Conservation (phyloP, 208 protist genomes). For the Trypanosomatidae sp. region DNA sequence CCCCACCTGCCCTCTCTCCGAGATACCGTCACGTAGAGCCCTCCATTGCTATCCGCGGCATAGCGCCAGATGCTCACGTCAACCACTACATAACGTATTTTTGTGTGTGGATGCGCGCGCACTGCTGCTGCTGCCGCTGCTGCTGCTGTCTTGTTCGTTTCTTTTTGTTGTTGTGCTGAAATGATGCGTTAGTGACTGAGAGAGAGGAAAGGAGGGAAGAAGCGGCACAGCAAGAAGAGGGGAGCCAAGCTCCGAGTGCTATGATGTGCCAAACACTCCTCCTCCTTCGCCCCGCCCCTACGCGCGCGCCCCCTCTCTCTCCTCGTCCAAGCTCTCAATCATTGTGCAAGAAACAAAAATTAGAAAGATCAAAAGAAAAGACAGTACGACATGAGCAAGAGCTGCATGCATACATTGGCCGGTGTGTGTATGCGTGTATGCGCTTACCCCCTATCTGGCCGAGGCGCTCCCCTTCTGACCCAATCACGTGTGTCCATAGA, state of each 20-base stretch:
- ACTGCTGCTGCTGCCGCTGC: not conserved
- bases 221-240: not conserved
- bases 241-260: not conserved
- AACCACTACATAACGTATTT: not conserved
- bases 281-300: not conserved
- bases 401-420: not conserved
- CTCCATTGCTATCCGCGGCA: not conserved
- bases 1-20: not conserved
- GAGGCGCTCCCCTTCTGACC: not conserved
- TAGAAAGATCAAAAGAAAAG: constrained; percentile 11
- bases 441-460: constrained; percentile 28
- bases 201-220: not conserved
- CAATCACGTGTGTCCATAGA: not conserved
- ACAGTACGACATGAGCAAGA: constrained; percentile 2
- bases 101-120: not conserved
- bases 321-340: not conserved
- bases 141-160: not conserved
- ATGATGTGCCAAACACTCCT: not conserved
- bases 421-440: not conserved
- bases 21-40: not conserved
- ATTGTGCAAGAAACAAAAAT: not conserved
- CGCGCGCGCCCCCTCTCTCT: not conserved
- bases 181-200: not conserved
- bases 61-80: not conserved
- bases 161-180: constrained; percentile 6